Conservation (phyloP, 345 rosid genomes). For the Brassica incana region DNA sequence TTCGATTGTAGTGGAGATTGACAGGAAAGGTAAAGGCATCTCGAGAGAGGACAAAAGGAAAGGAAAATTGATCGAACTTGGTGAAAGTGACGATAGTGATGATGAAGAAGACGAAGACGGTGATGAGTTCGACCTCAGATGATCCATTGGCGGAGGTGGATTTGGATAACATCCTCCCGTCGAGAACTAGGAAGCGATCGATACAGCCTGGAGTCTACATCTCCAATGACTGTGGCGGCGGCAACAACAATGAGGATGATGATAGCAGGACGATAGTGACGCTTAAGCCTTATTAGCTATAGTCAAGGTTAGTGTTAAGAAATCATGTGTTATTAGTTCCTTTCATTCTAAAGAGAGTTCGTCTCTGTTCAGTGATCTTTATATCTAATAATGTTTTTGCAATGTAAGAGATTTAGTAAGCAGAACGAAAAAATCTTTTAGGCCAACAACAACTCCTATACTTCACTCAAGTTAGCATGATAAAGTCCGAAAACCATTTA, state of each 20-base stretch:
- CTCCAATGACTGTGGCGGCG: slow-evolving; percentile 33
- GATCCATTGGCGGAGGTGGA: slow-evolving; percentile 98
- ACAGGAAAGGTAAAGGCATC: slow-evolving; percentile 60
- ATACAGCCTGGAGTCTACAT: slow-evolving; percentile 59
- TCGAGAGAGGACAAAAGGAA: slow-evolving; percentile 43
- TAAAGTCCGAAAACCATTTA: background rate
- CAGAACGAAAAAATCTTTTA: background rate
- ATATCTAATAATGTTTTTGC: slow-evolving; percentile 17
- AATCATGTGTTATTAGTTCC: background rate
- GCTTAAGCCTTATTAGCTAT: slow-evolving; percentile 34
- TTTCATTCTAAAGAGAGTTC: slow-evolving; percentile 18
- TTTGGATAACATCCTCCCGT: slow-evolving; percentile 82
- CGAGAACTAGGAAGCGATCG: slow-evolving; percentile 67
- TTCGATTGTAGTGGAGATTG: too few species aligned
- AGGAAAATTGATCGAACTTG: slow-evolving; percentile 49
- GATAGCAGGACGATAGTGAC: slow-evolving; percentile 48
- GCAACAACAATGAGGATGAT: slow-evolving; percentile 23
- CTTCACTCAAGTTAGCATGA: background rate
- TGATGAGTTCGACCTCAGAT: slow-evolving; percentile 56
- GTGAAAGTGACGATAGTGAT: slow-evolving; percentile 48
- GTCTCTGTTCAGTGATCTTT: slow-evolving; percentile 15
- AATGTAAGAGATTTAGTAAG: background rate
- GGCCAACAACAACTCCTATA: background rate
- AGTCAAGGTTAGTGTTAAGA: slow-evolving; percentile 26
- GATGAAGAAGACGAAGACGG: slow-evolving; percentile 42